These are phyloP conservation scores for Phoma sp. DNA, from an alignment of 2,329 filamentous ascomycete genomes.

Conservation along the genomic window DNA sequence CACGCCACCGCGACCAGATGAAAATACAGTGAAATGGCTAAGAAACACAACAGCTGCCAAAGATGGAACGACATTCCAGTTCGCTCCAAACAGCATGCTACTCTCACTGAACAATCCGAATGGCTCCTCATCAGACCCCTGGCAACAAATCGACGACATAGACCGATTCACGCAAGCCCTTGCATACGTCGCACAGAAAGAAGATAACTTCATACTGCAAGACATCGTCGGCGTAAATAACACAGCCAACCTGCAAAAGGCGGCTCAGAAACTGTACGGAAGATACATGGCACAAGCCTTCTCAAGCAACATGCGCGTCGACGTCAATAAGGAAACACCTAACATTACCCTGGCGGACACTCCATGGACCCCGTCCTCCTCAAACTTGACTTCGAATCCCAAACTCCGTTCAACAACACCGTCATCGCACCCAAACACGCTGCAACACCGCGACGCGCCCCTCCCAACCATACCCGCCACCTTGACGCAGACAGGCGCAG, in stretches of 20 bases:
- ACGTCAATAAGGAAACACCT: not conserved
- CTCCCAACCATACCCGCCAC: not conserved
- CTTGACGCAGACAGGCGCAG: not conserved
- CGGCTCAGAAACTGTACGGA: not conserved
- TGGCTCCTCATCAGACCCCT: not conserved
- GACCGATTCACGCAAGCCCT: constrained; percentile 2
- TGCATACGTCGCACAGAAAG: not conserved
- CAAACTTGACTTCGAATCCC: not conserved
- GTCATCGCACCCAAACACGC: not conserved
- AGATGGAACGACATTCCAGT: constrained; percentile 1
- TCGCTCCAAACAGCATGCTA: constrained; percentile 2
- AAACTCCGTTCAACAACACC: not conserved
- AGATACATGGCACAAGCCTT: constrained; percentile 3
- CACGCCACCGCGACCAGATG: not conserved
- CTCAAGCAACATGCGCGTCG: constrained; percentile 6
- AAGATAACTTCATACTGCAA: not conserved
- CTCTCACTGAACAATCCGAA: constrained; percentile 5
- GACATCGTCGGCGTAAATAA: not conserved
- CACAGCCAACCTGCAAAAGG: not conserved
- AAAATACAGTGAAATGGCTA: not conserved
- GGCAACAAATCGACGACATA: not conserved
- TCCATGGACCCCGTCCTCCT: not conserved
- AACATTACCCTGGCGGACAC: not conserved
- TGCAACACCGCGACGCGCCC: not conserved
- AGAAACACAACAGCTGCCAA: not conserved